phyloP scores from a whole-genome alignment of 768 basidiomycete genomes.

The Pisolithus albus region DNA sequence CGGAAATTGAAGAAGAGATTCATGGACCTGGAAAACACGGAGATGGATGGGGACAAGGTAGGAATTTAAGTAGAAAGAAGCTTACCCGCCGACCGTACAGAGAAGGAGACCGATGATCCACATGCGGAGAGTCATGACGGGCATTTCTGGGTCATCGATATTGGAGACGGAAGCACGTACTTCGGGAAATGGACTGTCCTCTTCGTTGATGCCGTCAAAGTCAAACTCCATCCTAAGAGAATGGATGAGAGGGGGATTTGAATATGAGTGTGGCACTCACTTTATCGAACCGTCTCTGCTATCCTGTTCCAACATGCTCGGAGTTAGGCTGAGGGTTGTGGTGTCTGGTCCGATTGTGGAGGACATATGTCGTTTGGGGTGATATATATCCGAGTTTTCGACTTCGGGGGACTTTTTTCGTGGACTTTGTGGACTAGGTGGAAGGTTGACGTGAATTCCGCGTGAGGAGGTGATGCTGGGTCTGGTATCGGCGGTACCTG shows the following conservation, averaged over 20 bases:
- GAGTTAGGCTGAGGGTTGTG: slow-evolving; percentile 27
- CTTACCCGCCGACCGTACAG: slow-evolving; percentile 59
- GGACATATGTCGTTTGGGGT: slow-evolving; percentile 22
- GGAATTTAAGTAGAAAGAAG: background rate
- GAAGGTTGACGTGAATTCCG: slow-evolving; percentile 36
- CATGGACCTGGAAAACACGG: slow-evolving; percentile 44
- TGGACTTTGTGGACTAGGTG: slow-evolving; percentile 21
- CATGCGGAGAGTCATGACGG: slow-evolving; percentile 84
- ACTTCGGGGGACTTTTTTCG: slow-evolving; percentile 26
- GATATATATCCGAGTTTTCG: slow-evolving; percentile 14
- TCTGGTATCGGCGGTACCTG: slow-evolving; percentile 26
- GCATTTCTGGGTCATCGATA: slow-evolving; percentile 99
- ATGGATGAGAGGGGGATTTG: slow-evolving; percentile 1
- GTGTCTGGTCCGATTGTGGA: slow-evolving; percentile 29
- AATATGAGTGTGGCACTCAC: slow-evolving; percentile 28
- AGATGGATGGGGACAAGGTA: slow-evolving; percentile 3
- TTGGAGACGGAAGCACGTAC: slow-evolving; percentile 96
- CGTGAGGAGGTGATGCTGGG: slow-evolving; percentile 34
- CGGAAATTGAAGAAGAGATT: slow-evolving; percentile 97
- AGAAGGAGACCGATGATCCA: slow-evolving; percentile 84
- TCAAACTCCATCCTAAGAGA: slow-evolving; percentile 72
- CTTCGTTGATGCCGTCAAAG: slow-evolving; percentile 78
- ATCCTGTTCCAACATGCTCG: slow-evolving; percentile 36
- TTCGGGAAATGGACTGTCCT: slow-evolving; percentile 96
- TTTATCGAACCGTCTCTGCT: slow-evolving; percentile 48